phyloP scores from a whole-genome alignment of 805 yeast species.

The Candida anglica region DNA sequence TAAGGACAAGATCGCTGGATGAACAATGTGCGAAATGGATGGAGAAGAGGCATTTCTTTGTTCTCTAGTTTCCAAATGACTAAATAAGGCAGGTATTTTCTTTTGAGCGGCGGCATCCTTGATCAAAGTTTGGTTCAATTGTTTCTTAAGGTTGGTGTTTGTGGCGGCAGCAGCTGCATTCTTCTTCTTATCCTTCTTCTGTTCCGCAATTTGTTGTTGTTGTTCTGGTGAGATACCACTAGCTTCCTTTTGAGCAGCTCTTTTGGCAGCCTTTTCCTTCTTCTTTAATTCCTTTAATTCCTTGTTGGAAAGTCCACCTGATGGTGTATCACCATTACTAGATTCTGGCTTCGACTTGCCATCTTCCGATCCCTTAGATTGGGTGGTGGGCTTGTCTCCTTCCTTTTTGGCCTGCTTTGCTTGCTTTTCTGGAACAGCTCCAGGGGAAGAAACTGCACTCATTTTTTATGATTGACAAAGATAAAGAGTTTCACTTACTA shows the following conservation, averaged over 20 bases:
- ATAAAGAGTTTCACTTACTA: neutral
- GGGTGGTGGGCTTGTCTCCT: conserved; percentile 1
- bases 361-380: neutral
- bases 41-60: conserved; percentile 63
- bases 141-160: conserved; percentile 50
- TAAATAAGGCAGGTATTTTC: conserved; percentile 63
- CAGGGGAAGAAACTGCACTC: no score
- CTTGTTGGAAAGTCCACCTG: conserved; percentile 67
- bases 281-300: conserved; percentile 85
- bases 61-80: conserved; percentile 77
- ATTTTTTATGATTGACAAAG: neutral
- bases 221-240: conserved; percentile 51
- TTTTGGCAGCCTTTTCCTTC: conserved; percentile 85
- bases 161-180: conserved; percentile 36
- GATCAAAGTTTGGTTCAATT: conserved; percentile 48
- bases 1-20: conserved; percentile 77
- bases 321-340: no score
- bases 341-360: conserved; percentile 6
- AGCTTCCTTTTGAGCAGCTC: conserved; percentile 82
- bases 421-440: no score
- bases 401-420: conserved; percentile 1
- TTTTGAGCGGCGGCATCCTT: conserved; percentile 32
- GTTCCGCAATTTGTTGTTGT: conserved; percentile 37
- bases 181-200: conserved; percentile 40
- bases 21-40: conserved; percentile 65